A percentile compares a stretch with the other conserved stretches of the same genome.
phyloP scores from a whole-genome alignment of 2,329 filamentous ascomycete species.

The Scedosporium aurantiacum region DNA sequence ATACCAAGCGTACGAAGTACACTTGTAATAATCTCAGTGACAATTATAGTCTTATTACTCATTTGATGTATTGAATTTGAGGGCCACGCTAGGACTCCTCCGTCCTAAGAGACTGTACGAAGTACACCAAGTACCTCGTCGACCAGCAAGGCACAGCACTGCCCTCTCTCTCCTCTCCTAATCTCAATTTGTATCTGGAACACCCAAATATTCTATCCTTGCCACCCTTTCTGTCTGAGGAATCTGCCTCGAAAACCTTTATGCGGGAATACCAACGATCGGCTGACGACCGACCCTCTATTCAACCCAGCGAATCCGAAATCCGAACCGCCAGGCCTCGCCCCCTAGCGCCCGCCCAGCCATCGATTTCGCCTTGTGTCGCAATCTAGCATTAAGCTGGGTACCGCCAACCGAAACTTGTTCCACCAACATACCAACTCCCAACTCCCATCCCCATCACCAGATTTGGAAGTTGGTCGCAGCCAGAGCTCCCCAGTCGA shows the following conservation, averaged over 20 bases:
- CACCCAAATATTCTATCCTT: not conserved
- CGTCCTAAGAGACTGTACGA: too few relatives aligned
- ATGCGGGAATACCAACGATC: not conserved
- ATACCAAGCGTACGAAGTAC: too few relatives aligned
- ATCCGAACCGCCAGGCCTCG: not conserved
- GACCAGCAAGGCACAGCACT: too few relatives aligned
- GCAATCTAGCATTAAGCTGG: slow-evolving; percentile 1
- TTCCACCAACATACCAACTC: not conserved
- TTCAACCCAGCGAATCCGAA: not conserved
- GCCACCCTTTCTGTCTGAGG: not conserved
- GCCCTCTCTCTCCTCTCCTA: too few relatives aligned
- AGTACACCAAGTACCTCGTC: too few relatives aligned
- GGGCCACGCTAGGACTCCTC: too few relatives aligned
- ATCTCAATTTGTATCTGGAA: not conserved
- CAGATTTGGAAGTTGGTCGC: not conserved
- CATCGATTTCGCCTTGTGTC: not conserved
- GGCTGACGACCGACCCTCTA: not conserved
- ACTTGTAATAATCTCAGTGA: too few relatives aligned
- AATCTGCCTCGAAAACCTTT: not conserved
- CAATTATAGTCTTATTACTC: too few relatives aligned
- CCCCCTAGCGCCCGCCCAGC: not conserved
- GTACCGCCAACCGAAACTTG: not conserved
- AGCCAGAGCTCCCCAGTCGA: not conserved
- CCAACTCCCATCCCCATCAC: not conserved
- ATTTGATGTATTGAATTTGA: too few relatives aligned